These are phyloP conservation scores for Hanseniaspora hatyaiensis DNA, from an alignment of 805 yeast species.

Conservation along the genomic window DNA sequence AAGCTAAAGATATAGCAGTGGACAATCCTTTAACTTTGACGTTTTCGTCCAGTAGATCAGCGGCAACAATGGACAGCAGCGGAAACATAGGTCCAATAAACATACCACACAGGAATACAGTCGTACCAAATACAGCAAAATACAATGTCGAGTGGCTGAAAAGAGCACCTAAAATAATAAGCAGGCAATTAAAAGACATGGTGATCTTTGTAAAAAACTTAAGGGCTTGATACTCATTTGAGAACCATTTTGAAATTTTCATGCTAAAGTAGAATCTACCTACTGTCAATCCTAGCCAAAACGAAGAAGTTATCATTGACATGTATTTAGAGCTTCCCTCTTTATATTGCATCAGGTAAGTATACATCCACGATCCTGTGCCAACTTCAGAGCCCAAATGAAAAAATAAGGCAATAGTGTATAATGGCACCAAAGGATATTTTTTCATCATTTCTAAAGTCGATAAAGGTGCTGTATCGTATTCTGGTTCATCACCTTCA, in stretches of 20 bases:
- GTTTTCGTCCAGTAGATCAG: slow-evolving; percentile 49
- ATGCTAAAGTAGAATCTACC: slow-evolving; percentile 53
- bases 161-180: slow-evolving; percentile 22
- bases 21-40: slow-evolving; percentile 61
- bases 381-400: slow-evolving; percentile 63
- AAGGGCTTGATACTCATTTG: slow-evolving; percentile 34
- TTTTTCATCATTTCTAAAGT: slow-evolving; percentile 23
- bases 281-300: slow-evolving; percentile 58
- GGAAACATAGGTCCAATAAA: slow-evolving; percentile 65
- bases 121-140: slow-evolving; percentile 20
- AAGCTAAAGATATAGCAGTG: slow-evolving; percentile 60
- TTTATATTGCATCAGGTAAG: slow-evolving; percentile 47
- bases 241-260: slow-evolving; percentile 38
- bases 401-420: slow-evolving; percentile 44
- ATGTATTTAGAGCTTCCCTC: slow-evolving; percentile 36
- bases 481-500: slow-evolving; percentile 10
- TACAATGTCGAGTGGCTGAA: slow-evolving; percentile 20
- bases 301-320: slow-evolving; percentile 58
- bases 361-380: slow-evolving; percentile 60
- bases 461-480: not conserved
- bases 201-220: slow-evolving; percentile 29
- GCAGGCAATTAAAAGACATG: slow-evolving; percentile 29
- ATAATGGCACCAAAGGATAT: slow-evolving; percentile 34
- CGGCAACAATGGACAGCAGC: slow-evolving; percentile 53
- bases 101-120: slow-evolving; percentile 41